Conservation (phyloP, 1,284 basidiomycete genomes). For the Albatrellus sp. region DNA sequence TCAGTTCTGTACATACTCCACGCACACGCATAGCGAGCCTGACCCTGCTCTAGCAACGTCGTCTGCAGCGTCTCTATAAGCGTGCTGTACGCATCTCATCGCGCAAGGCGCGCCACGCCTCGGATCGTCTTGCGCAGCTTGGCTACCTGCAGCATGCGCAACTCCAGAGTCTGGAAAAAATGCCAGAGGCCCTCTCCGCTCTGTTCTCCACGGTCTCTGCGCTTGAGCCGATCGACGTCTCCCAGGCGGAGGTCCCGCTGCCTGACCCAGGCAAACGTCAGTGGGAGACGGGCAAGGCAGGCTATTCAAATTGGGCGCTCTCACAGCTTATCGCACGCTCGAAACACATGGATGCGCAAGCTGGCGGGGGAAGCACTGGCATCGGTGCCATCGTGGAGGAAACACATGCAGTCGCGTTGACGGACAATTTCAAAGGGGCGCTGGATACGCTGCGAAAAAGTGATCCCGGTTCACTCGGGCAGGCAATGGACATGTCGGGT, state of each 20-base stretch:
- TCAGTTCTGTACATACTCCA: constrained; percentile 1
- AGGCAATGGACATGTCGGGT: too few species aligned
- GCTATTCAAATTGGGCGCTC: constrained; percentile 60
- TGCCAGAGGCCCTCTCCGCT: constrained; percentile 15
- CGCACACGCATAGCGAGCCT: background rate
- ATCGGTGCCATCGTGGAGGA: constrained; percentile 15
- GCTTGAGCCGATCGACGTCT: constrained; percentile 38
- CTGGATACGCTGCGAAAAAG: constrained; percentile 8
- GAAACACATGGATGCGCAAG: constrained; percentile 20
- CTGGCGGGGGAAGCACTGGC: constrained; percentile 15
- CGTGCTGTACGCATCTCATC: constrained; percentile 35
- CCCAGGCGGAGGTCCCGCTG: constrained; percentile 25
- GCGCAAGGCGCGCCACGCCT: constrained; percentile 28
- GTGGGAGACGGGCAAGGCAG: constrained; percentile 57
- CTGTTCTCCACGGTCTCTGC: constrained; percentile 35
- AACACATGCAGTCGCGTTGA: constrained; percentile 14
- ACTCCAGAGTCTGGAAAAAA: constrained; percentile 14
- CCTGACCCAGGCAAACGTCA: constrained; percentile 51
- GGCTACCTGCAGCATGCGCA: constrained; percentile 29
- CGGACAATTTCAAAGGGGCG: constrained; percentile 17
- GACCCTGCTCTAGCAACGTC: constrained; percentile 39
- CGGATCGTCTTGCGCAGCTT: constrained; percentile 30
- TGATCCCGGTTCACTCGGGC: too few species aligned
- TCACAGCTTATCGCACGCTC: constrained; percentile 37
- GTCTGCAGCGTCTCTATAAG: constrained; percentile 38